phyloP scores from a whole-genome alignment of 2,329 filamentous ascomycete genomes.

The Colletotrichum spaethianum region DNA sequence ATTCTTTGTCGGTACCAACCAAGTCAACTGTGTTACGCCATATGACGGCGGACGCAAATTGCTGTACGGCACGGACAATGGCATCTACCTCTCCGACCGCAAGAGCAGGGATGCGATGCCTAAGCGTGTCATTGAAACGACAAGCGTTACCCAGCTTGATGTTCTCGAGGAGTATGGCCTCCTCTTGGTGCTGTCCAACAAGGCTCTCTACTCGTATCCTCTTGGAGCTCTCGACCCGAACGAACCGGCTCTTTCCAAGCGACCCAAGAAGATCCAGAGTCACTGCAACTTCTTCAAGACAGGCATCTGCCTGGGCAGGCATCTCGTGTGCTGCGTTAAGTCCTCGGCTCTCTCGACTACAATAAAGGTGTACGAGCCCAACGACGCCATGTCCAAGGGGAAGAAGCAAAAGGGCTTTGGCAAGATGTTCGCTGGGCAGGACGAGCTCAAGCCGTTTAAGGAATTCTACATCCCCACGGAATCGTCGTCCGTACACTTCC shows the following conservation, averaged over 20 bases:
- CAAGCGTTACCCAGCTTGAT: conserved; percentile 93
- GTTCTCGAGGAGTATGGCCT: conserved; percentile 96
- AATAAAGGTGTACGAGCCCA: conserved; percentile 99
- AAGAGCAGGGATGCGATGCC: conserved; percentile 88
- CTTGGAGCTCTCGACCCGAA: conserved; percentile 88
- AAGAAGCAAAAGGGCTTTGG: conserved; percentile 96
- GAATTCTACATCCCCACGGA: conserved; percentile 99
- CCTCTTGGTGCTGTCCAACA: conserved; percentile 91
- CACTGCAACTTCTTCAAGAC: conserved; percentile 99
- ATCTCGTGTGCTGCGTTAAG: conserved; percentile 97
- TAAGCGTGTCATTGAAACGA: conserved; percentile 86
- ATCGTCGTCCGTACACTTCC: conserved; percentile 97
- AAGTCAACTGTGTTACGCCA: conserved; percentile 94
- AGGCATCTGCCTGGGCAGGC: conserved; percentile 92
- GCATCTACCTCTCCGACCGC: conserved; percentile 92
- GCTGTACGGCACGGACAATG: conserved; percentile 93
- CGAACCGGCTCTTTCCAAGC: conserved; percentile 84
- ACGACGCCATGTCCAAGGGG: conserved; percentile 92
- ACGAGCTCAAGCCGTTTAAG: conserved; percentile 96
- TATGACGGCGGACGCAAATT: conserved; percentile 96
- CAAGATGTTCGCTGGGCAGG: conserved; percentile 97
- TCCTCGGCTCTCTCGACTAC: conserved; percentile 93
- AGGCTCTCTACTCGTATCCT: conserved; percentile 91
- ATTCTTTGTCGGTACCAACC: conserved; percentile 77
- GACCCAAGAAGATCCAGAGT: conserved; percentile 95